Percentiles rank a stretch among this genome's conserved stretches.
Evolutionary conservation across 805 yeast species (phyloP).

Genomic region (Monosporozyma solicola): DNA sequence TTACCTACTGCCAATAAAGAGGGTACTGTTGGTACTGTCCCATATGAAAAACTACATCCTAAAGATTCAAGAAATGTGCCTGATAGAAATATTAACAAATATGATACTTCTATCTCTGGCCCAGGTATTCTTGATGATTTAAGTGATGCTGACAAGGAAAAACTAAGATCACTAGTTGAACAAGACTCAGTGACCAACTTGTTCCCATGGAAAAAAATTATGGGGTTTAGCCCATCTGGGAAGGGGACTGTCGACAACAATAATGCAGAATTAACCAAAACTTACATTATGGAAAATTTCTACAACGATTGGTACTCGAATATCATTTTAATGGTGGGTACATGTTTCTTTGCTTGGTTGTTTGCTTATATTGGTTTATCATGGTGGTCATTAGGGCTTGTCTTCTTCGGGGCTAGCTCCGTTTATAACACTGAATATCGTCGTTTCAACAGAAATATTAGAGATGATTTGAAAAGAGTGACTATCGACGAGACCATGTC

Average conservation of each 20-base stretch:
- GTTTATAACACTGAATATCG: slow-evolving; percentile 67
- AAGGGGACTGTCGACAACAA: slow-evolving; percentile 6
- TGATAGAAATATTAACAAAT: slow-evolving; percentile 20
- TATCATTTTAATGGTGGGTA: slow-evolving; percentile 52
- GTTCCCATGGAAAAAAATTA: slow-evolving; percentile 33
- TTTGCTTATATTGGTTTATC: slow-evolving; percentile 58
- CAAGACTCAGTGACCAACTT: slow-evolving; percentile 11
- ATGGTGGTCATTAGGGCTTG: slow-evolving; percentile 50
- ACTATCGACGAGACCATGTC: slow-evolving; percentile 57
- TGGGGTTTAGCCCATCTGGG: slow-evolving; percentile 20
- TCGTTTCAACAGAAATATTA: slow-evolving; percentile 61
- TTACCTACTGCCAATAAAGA: slow-evolving; percentile 19
- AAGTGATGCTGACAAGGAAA: slow-evolving; percentile 7
- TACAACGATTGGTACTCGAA: slow-evolving; percentile 69
- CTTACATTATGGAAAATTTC: slow-evolving; percentile 58
- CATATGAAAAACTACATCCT: slow-evolving; percentile 24
- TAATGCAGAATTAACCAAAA: slow-evolving; percentile 32
- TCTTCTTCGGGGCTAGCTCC: slow-evolving; percentile 52
- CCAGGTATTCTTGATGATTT: slow-evolving; percentile 17
- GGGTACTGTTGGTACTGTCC: slow-evolving; percentile 26
- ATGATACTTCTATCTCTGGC: slow-evolving; percentile 25
- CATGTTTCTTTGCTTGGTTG: slow-evolving; percentile 65
- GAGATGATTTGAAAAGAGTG: slow-evolving; percentile 67
- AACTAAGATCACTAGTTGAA: slow-evolving; percentile 9
- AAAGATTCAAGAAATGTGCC: slow-evolving; percentile 13